Evolutionary conservation across 2,329 filamentous ascomycete genomes (phyloP), one percentile per base, ranked within the genome.

Genomic region (Sporothrix curviconia): DNA sequence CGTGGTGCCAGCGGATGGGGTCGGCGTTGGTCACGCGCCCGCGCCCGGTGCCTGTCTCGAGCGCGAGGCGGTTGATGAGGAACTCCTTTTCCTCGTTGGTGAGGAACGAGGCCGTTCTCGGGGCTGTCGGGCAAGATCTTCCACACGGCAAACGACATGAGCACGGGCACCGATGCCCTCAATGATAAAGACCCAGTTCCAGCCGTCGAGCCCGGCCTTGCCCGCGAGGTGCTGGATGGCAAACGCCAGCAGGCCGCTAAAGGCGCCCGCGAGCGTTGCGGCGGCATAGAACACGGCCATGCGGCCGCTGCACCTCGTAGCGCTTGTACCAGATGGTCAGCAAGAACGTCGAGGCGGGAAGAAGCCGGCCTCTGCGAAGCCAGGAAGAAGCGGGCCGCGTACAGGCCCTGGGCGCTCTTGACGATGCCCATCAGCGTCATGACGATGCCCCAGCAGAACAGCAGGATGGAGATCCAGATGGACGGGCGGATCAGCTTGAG

Each of bases 131-230:
- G 86, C 55, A 89, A 72, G 8, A n/a, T 32, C 8, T n/a, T n/a
- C n/a, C n/a, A n/a, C 75, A 74, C 63, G 87, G 87, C 68, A n/a
- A 85, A 89, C 65, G 78, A 76, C 0, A 83, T 55, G 0, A 85
- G 85, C 62, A 86, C 87, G 0, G 85, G 43, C 36, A 87, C 80
- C 0, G 0, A 74, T 74, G 0, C 85, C 85, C 1, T 84, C 83
- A 22, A 88, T 71, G 15, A 89, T 73, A 66, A 87, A 89, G 59
- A 88, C 85, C 64, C 86, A 87, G 70, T 87, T 84, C 85, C 86
- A 90, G 7, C 78, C 73, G 40, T 73, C 77, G 39, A 87, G 69
- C 0, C 70, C 67, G 0, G 80, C 81, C 5, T 59, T 19, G 40
- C 61, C 61, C 25, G 50, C 39, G 58, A 63, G 61, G 49, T 19